Percentiles rank a stretch among this genome's conserved stretches.
Evolutionary conservation across 2,329 filamentous ascomycete genomes (phyloP).

Genomic region (Cladosporium sp.): DNA sequence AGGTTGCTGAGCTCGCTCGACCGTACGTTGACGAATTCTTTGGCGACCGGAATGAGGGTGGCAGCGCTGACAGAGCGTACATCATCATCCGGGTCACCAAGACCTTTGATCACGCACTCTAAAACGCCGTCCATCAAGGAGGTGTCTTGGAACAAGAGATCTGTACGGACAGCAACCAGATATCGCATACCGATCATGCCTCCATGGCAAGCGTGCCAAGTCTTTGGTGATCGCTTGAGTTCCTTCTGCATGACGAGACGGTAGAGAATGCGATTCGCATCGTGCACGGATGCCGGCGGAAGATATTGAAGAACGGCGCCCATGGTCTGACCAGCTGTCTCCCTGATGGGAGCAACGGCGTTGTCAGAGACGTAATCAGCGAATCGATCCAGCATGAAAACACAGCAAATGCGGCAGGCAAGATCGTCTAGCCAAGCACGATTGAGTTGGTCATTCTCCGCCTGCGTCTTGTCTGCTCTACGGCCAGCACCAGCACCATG

Average conservation of each 20-base stretch:
- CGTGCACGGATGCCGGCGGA: constrained; percentile 73
- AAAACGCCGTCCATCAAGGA: constrained; percentile 92
- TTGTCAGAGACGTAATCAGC: constrained; percentile 98
- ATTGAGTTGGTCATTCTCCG: constrained; percentile 78
- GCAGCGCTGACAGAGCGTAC: constrained; percentile 95
- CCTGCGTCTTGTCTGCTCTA: constrained; percentile 64
- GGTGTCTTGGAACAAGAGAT: constrained; percentile 79
- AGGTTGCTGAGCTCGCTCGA: constrained; percentile 74
- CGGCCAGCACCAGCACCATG: constrained; percentile 88
- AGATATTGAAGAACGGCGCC: constrained; percentile 87
- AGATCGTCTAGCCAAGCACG: constrained; percentile 88
- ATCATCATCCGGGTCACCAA: constrained; percentile 89
- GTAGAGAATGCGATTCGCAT: constrained; percentile 80
- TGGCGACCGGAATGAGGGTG: constrained; percentile 93
- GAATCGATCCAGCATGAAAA: constrained; percentile 96
- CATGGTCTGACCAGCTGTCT: constrained; percentile 91
- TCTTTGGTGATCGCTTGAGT: constrained; percentile 67
- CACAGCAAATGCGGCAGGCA: constrained; percentile 89
- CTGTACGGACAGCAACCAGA: constrained; percentile 90
- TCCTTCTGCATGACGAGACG: constrained; percentile 91
- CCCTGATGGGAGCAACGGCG: constrained; percentile 91
- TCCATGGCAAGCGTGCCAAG: constrained; percentile 95
- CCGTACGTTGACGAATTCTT: constrained; percentile 87
- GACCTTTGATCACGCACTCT: constrained; percentile 88
- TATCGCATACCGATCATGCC: constrained; percentile 97